These are phyloP conservation scores for Brettanomyces sp. DNA, from an alignment of 805 yeast species.

Conservation along the genomic window DNA sequence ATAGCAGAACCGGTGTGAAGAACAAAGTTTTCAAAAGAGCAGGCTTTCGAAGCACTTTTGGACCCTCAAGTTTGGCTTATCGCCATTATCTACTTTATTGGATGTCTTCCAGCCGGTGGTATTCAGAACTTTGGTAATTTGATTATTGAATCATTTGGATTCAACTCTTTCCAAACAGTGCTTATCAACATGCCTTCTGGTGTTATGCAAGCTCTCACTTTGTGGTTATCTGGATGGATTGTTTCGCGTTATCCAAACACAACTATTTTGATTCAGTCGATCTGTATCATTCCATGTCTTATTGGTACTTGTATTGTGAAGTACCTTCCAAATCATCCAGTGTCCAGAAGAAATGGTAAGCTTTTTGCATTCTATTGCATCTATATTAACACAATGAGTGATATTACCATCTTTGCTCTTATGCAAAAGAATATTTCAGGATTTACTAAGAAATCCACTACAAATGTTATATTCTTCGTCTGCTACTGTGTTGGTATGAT, in stretches of 20 bases:
- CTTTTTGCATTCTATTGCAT: not conserved
- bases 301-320: constrained; percentile 9
- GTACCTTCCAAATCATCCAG: constrained; percentile 1
- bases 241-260: constrained; percentile 14
- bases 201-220: constrained; percentile 19
- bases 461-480: constrained; percentile 4
- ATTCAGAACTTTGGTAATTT: constrained; percentile 26
- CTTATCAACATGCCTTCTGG: constrained; percentile 23
- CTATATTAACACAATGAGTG: constrained; percentile 1
- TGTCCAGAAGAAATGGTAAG: not conserved
- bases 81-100: constrained; percentile 33
- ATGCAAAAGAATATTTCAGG: constrained; percentile 42
- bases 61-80: constrained; percentile 44
- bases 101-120: constrained; percentile 34
- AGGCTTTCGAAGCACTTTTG: constrained; percentile 43
- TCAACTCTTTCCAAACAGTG: constrained; percentile 15
- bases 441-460: constrained; percentile 45
- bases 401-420: constrained; percentile 25
- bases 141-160: constrained; percentile 25
- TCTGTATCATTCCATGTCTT: constrained; percentile 14
- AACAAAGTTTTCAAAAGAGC: constrained; percentile 44
- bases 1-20: constrained; percentile 28
- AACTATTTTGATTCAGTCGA: constrained; percentile 11
- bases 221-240: constrained; percentile 17
- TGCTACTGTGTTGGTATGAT: constrained; percentile 29